Base-by-base conservation (phyloP, 2,329 filamentous ascomycete genomes). In the Aspergillus sp. region DNA sequence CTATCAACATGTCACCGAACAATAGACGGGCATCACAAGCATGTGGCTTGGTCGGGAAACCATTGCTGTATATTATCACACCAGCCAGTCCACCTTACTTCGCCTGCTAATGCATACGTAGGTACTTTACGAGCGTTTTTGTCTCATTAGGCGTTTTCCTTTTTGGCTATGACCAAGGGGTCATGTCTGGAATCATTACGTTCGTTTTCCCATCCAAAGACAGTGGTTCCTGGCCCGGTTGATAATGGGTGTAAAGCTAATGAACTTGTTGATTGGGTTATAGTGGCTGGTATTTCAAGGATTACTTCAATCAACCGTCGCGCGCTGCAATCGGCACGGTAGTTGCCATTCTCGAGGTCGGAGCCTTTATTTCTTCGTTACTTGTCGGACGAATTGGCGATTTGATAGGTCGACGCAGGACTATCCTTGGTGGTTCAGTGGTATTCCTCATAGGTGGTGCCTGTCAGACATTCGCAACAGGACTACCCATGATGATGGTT, bases 321-420 rank as follows among this genome's bases (percentile, higher is more conserved):
- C 80, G 81, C 58, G 88, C 89, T 41, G 82, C 95, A 65, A 83
- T 98, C 49, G 93, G 91, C 49, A 97, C 90, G 29, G 97, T 97
- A 85, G 93, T 98, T 48, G 91, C 93, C 55, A 97, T 98, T 59
- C 79, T 98, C 49, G 91, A 96, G 71, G 75, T 97, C 45, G 93
- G 93, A 49, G 93, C 93, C 34, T 86, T 98, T 52, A 85, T 94
- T 59, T 86, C 91, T 19, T 97, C 91, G 1, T 71, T 98, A 7
- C 68, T 84, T 29, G 88, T 97, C 33, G 93, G 93, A 43, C 83
- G 85, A 52, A 80, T 97, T 48, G 93, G 93, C 56, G 93, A 98
- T 65, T 79, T 95, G 47, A 87, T 97, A 52, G 93, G 93, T 46
- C 82, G 93, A 51, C 80, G 89, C 52, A 86, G 78, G 63, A 96